Percentiles rank a stretch among this genome's conserved stretches.
Evolutionary conservation across 164 flowering plant genomes (phyloP).

Genomic region (Nelumbo lutea): DNA sequence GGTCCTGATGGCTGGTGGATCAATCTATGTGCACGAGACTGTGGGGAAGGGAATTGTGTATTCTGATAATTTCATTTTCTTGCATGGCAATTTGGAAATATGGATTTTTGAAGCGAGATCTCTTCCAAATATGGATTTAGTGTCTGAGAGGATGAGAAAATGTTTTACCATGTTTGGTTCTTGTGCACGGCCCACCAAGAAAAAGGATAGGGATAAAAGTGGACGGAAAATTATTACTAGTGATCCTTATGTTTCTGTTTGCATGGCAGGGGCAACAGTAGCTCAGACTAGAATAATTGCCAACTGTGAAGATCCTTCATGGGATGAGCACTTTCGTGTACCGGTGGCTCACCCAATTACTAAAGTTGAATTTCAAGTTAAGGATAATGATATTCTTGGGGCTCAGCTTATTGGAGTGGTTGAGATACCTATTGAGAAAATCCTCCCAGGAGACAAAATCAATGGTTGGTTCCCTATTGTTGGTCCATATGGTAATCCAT

Average conservation of each 20-base stretch:
- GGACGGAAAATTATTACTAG: constrained; percentile 53
- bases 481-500: constrained; percentile 29
- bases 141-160: constrained; percentile 50
- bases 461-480: constrained; percentile 60
- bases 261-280: constrained; percentile 63
- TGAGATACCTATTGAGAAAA: constrained; percentile 37
- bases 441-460: constrained; percentile 38
- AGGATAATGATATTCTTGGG: constrained; percentile 77
- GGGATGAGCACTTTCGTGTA: constrained; percentile 63
- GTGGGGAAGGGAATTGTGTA: constrained; percentile 5
- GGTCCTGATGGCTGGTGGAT: constrained; percentile 18
- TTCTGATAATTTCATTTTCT: constrained; percentile 30
- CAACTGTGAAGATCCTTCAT: constrained; percentile 58
- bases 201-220: constrained; percentile 11
- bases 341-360: constrained; percentile 63
- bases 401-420: constrained; percentile 68
- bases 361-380: constrained; percentile 61
- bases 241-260: constrained; percentile 75
- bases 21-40: constrained; percentile 10
- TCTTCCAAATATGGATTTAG: constrained; percentile 80
- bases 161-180: constrained; percentile 40
- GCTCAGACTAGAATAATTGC: constrained; percentile 63
- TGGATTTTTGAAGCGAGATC: constrained; percentile 53
- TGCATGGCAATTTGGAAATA: constrained; percentile 67
- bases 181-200: constrained; percentile 25